These are phyloP conservation scores for Anacardium occidentale DNA, from an alignment of 345 rosid genomes.

Conservation along the genomic window DNA sequence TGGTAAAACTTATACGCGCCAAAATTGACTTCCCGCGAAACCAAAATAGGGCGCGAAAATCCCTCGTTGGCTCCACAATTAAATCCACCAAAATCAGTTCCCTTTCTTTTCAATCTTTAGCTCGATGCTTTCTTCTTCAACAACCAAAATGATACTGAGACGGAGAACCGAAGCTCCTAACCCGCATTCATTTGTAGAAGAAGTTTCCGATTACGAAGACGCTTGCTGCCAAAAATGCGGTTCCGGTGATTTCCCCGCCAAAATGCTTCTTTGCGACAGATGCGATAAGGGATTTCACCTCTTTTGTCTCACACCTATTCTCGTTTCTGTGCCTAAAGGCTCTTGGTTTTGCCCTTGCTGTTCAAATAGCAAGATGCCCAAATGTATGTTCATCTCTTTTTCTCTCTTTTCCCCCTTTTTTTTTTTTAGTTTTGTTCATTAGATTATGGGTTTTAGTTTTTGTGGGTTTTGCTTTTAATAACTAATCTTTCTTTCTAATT, in stretches of 20 bases:
- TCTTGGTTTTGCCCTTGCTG: constrained; percentile 81
- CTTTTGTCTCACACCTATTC: constrained; percentile 84
- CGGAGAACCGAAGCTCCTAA: constrained; percentile 54
- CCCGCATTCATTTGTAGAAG: constrained; percentile 24
- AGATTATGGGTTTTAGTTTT: too few relatives aligned
- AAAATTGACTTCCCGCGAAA: constrained; percentile 24
- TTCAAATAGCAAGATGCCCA: constrained; percentile 49
- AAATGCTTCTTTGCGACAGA: constrained; percentile 83
- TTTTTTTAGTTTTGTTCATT: background rate
- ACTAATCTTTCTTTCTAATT: too few relatives aligned
- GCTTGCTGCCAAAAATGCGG: constrained; percentile 65
- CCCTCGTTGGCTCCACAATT: background rate
- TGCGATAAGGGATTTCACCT: constrained; percentile 83
- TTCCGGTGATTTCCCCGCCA: constrained; percentile 56
- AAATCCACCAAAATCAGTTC: background rate
- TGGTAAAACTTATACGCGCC: constrained; percentile 7
- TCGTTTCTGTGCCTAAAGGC: constrained; percentile 80
- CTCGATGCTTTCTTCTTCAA: constrained; percentile 5
- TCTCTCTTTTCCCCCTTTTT: background rate
- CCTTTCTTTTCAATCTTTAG: background rate
- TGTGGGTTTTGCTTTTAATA: too few relatives aligned
- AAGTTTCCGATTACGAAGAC: constrained; percentile 33
- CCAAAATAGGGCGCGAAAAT: constrained; percentile 14
- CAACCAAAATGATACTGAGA: constrained; percentile 26
- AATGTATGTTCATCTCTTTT: constrained; percentile 42